Evolutionary conservation across 1,139 yeast genomes (phyloP).

Genomic region (Candida sp.): DNA sequence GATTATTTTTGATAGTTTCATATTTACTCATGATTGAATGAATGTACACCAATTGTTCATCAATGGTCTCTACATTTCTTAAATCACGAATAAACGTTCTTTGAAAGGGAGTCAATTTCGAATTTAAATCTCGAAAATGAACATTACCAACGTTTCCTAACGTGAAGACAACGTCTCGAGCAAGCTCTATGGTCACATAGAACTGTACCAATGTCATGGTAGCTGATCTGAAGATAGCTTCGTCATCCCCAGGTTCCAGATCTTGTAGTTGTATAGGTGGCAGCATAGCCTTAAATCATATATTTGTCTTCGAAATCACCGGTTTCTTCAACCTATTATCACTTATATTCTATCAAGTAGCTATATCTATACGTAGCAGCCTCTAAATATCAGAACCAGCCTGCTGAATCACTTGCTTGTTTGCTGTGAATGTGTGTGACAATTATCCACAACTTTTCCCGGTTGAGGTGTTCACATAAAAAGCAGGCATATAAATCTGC

Average conservation of each 20-base stretch:
- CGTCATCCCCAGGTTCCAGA: conserved; percentile 8
- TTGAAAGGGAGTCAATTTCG: conserved; percentile 77
- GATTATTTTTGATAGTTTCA: conserved; percentile 21
- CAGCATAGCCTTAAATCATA: neutral
- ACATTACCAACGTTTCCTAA: conserved; percentile 81
- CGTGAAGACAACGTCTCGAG: conserved; percentile 80
- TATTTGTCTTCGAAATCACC: neutral
- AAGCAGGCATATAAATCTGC: neutral
- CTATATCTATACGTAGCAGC: no score
- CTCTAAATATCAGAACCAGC: no score
- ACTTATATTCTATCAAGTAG: neutral
- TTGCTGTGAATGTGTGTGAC: neutral
- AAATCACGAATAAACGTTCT: conserved; percentile 83
- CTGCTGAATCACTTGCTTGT: neutral
- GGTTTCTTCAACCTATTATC: neutral
- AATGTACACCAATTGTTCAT: conserved; percentile 25
- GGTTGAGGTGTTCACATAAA: neutral
- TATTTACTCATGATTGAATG: conserved; percentile 34
- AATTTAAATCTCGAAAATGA: conserved; percentile 88
- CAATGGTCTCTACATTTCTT: conserved; percentile 44
- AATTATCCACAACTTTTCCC: neutral
- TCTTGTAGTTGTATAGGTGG: neutral
- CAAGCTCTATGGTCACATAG: conserved; percentile 84
- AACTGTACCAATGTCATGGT: conserved; percentile 93
- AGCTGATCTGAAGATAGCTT: conserved; percentile 64